Evolutionary conservation across 108 stramenopile genomes (phyloP).

Genomic region (Discostella pseudostelligera): DNA sequence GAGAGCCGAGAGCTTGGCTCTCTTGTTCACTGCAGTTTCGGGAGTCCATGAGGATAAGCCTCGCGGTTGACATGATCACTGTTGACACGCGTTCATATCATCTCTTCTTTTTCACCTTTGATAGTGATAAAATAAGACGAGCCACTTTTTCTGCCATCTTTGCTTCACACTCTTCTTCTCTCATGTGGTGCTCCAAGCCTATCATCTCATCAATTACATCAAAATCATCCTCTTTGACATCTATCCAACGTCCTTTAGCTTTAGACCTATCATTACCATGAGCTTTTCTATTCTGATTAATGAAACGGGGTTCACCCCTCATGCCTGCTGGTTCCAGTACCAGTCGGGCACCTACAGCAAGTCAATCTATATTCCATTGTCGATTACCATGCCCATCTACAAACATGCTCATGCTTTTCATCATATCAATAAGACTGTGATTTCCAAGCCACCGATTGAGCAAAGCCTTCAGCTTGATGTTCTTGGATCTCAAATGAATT

Average conservation of each 20-base stretch:
- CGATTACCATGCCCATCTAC: background rate
- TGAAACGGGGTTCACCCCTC: background rate
- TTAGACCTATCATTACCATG: background rate
- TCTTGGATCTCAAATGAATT: no score
- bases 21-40: slow-evolving; percentile 33
- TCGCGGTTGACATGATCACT: no score
- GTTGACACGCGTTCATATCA: slow-evolving; percentile 21
- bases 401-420: no score
- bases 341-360: background rate
- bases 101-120: no score
- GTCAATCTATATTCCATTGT: background rate
- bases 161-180: background rate
- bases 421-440: background rate
- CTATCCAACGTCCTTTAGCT: slow-evolving; percentile 12
- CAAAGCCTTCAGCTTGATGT: no score
- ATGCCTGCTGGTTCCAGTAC: background rate
- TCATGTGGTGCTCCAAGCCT: slow-evolving; percentile 10
- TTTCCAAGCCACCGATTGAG: no score
- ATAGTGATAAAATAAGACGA: slow-evolving; percentile 34
- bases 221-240: slow-evolving; percentile 19
- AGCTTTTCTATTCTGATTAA: background rate
- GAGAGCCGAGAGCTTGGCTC: background rate
- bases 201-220: no score
- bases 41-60: slow-evolving; percentile 12
- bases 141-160: slow-evolving; percentile 21